phyloP scores from a whole-genome alignment of 495 filamentous ascomycete species.

The Polyplosphaeria fusca region DNA sequence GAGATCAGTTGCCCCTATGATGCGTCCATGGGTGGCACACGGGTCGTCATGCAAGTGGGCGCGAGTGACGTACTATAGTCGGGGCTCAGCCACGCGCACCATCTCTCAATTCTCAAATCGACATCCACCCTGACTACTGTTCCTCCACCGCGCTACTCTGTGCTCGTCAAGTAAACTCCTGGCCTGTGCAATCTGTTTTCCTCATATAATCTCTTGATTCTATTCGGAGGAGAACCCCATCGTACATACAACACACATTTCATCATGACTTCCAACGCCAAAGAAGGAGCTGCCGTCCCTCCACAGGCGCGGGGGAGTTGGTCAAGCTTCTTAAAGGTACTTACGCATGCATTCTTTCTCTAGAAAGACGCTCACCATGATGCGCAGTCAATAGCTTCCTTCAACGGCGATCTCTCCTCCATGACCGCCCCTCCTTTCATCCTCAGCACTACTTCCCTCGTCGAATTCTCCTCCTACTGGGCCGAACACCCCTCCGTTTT shows the following conservation, averaged over 20 bases:
- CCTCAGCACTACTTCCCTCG: slow-evolving; percentile 83
- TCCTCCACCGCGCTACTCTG: too few relatives aligned
- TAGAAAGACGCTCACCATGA: background rate
- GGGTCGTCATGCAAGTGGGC: too few relatives aligned
- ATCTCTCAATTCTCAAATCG: too few relatives aligned
- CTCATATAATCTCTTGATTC: too few relatives aligned
- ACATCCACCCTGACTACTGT: too few relatives aligned
- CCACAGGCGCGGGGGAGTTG: slow-evolving; percentile 38
- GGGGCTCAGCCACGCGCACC: too few relatives aligned
- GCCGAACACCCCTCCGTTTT: slow-evolving; percentile 87
- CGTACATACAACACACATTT: background rate
- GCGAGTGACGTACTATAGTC: too few relatives aligned
- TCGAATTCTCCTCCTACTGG: slow-evolving; percentile 97
- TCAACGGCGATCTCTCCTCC: slow-evolving; percentile 92
- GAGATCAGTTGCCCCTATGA: too few relatives aligned
- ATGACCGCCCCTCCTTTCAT: slow-evolving; percentile 96
- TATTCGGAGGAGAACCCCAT: too few relatives aligned
- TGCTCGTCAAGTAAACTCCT: too few relatives aligned
- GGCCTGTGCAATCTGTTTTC: too few relatives aligned
- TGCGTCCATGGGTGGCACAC: too few relatives aligned
- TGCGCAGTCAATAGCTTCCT: slow-evolving; percentile 80
- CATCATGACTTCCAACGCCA: background rate
- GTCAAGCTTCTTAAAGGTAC: slow-evolving; percentile 43
- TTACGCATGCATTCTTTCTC: background rate
- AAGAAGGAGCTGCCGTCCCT: slow-evolving; percentile 41